Conservation (phyloP, 2,329 filamentous ascomycete genomes). For the Scopulariopsis brevicaulis region DNA sequence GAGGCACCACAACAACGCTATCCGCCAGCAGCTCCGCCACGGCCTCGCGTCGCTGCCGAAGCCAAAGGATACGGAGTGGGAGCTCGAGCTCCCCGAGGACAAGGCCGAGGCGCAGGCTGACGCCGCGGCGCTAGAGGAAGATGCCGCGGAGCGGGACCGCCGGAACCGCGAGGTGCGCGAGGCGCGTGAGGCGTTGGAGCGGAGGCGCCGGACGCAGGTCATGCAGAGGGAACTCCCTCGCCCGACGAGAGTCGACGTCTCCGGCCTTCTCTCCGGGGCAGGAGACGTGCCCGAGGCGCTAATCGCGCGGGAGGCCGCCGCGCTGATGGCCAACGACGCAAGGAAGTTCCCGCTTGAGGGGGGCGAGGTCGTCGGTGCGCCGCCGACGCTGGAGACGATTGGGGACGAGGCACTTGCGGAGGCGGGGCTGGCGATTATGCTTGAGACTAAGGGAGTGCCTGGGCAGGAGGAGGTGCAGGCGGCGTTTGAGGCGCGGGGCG, state of each 20-base stretch:
- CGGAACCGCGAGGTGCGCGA: slow-evolving; percentile 64
- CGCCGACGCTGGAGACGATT: slow-evolving; percentile 49
- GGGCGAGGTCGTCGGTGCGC: slow-evolving; percentile 49
- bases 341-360: slow-evolving; percentile 60
- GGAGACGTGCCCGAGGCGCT: slow-evolving; percentile 54
- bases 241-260: slow-evolving; percentile 60
- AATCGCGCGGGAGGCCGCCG: slow-evolving; percentile 66
- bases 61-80: slow-evolving; percentile 89
- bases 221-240: slow-evolving; percentile 76
- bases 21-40: slow-evolving; percentile 56
- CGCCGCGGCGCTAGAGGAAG: slow-evolving; percentile 36
- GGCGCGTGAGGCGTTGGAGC: slow-evolving; percentile 65
- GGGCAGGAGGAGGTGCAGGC: slow-evolving; percentile 38
- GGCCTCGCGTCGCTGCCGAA: slow-evolving; percentile 77
- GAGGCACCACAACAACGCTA: slow-evolving; percentile 55
- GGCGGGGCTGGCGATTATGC: slow-evolving; percentile 65
- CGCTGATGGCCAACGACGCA: slow-evolving; percentile 75
- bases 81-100: slow-evolving; percentile 83
- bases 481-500: slow-evolving; percentile 40
- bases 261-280: slow-evolving; percentile 38
- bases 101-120: slow-evolving; percentile 32
- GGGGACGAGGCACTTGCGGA: slow-evolving; percentile 62
- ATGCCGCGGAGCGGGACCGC: slow-evolving; percentile 64
- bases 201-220: slow-evolving; percentile 79
- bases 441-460: slow-evolving; percentile 48